These are phyloP conservation scores for Penstemon eatonii DNA, from an alignment of 257 asterid species.

Conservation along the genomic window DNA sequence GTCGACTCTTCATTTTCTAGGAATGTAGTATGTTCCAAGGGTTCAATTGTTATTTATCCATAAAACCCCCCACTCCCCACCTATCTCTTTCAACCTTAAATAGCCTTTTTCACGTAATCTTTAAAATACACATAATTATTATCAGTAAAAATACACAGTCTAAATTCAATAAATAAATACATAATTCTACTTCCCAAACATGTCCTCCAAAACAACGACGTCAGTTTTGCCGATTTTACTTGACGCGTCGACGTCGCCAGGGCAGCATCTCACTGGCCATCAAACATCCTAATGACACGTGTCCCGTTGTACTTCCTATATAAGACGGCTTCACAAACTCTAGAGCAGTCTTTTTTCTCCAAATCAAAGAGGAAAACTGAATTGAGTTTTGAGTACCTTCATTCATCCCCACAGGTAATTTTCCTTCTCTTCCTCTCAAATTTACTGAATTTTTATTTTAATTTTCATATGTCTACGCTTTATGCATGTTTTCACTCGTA, in stretches of 20 bases:
- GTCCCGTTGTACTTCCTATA: conserved; percentile 24
- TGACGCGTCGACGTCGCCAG: conserved; percentile 22
- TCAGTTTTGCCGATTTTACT: neutral
- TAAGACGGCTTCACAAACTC: conserved; percentile 17
- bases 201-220: conserved; percentile 6
- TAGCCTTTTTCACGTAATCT: too few species aligned
- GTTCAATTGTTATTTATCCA: too few species aligned
- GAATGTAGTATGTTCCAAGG: too few species aligned
- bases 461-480: neutral
- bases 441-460: neutral
- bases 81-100: too few species aligned
- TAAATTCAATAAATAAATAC: too few species aligned
- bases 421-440: neutral
- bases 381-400: conserved; percentile 14
- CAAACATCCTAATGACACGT: conserved; percentile 29
- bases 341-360: conserved; percentile 13
- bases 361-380: neutral
- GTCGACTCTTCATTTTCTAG: too few species aligned
- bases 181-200: too few species aligned
- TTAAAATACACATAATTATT: too few species aligned
- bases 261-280: conserved; percentile 14
- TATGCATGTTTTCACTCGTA: neutral
- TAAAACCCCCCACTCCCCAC: too few species aligned
- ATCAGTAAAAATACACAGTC: too few species aligned
- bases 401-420: neutral